Percentiles rank a stretch among this genome's conserved stretches.
Conservation (phyloP, 805 yeast genomes). For the Peterozyma xylosa region DNA sequence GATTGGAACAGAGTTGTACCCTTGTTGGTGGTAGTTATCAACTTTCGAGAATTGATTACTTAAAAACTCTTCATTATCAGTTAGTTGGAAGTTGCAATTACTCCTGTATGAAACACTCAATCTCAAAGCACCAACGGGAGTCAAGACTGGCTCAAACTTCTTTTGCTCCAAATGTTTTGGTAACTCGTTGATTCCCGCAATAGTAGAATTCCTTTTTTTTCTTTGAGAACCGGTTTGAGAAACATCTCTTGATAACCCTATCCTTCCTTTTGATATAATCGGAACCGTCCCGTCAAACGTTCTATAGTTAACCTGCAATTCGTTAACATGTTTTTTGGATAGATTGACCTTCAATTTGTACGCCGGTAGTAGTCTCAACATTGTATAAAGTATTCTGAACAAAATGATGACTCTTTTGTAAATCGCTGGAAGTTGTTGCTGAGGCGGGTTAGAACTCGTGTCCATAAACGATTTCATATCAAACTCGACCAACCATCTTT, state of each 20-base stretch:
- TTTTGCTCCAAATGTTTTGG: constrained; percentile 47
- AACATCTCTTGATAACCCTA: constrained; percentile 64
- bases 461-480: constrained; percentile 37
- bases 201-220: neutral
- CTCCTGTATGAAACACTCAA: constrained; percentile 75
- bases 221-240: constrained; percentile 15
- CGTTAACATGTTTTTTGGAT: constrained; percentile 21
- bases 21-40: constrained; percentile 22
- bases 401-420: constrained; percentile 70
- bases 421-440: constrained; percentile 55
- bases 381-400: constrained; percentile 67
- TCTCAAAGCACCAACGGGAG: constrained; percentile 67
- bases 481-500: constrained; percentile 87
- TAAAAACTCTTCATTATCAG: constrained; percentile 57
- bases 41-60: constrained; percentile 48
- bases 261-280: constrained; percentile 73
- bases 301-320: constrained; percentile 47
- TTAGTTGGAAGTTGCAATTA: constrained; percentile 59
- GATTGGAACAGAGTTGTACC: no score
- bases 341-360: constrained; percentile 47
- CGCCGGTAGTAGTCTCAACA: constrained; percentile 63
- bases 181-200: neutral
- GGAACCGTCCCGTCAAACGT: constrained; percentile 72
- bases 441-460: constrained; percentile 14
- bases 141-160: constrained; percentile 61